Percentiles rank a stretch among this genome's conserved stretches.
phyloP scores from a whole-genome alignment of 2,329 filamentous ascomycete species.

The Sclerotinia sclerotiorum region DNA sequence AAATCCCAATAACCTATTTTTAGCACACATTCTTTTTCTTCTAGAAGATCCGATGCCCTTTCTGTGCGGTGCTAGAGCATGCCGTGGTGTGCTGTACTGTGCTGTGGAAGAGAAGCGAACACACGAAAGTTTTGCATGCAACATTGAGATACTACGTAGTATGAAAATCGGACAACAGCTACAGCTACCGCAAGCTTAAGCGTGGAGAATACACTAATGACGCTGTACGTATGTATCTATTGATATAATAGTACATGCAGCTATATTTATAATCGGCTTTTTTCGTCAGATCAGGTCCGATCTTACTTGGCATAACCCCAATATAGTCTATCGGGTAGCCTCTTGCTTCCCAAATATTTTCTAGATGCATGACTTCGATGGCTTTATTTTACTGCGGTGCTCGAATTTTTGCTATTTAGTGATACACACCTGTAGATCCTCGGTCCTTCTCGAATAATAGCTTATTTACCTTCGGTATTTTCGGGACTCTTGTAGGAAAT shows the following conservation, averaged over 20 bases:
- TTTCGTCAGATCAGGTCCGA: slow-evolving; percentile 4
- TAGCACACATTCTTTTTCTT: slow-evolving; percentile 7
- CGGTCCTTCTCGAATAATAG: not conserved
- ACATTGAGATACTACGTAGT: slow-evolving; percentile 20
- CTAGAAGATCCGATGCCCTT: slow-evolving; percentile 15
- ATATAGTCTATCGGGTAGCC: not conserved
- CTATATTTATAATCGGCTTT: not conserved
- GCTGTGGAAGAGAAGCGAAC: not conserved
- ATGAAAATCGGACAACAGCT: slow-evolving; percentile 9
- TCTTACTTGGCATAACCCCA: not conserved
- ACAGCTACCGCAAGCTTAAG: not conserved
- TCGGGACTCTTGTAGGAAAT: not conserved
- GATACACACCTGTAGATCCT: not conserved
- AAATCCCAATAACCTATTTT: slow-evolving; percentile 4
- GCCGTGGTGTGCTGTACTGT: slow-evolving; percentile 4
- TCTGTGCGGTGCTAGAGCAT: not conserved
- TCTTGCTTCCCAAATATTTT: slow-evolving; percentile 11
- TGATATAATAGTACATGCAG: not conserved
- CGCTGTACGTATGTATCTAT: not conserved
- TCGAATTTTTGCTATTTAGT: not conserved
- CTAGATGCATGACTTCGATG: slow-evolving; percentile 14
- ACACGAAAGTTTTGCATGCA: slow-evolving; percentile 13
- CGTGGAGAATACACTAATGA: not conserved
- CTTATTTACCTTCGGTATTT: not conserved
- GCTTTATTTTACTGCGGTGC: not conserved